A percentile compares a stretch with the other conserved stretches of the same genome.
phyloP scores from a whole-genome alignment of 352 stramenopile species.

The Globisporangium spiculum region DNA sequence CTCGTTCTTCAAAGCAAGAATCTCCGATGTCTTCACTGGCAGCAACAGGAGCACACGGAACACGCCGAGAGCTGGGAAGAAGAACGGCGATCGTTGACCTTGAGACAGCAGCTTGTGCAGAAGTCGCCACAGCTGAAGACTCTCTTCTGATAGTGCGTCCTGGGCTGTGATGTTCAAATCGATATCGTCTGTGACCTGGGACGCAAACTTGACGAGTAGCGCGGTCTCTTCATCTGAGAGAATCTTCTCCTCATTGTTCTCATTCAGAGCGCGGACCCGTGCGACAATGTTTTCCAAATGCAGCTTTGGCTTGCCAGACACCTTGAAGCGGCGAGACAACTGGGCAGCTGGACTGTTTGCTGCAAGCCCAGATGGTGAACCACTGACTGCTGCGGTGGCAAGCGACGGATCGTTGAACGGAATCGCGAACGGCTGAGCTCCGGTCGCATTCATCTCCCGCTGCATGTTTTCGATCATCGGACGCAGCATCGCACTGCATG shows the following conservation, averaged over 20 bases:
- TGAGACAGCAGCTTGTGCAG: constrained; percentile 42
- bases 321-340: constrained; percentile 48
- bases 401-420: constrained; percentile 68
- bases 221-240: constrained; percentile 32
- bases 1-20: constrained; percentile 32
- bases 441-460: constrained; percentile 59
- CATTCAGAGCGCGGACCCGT: constrained; percentile 40
- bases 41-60: constrained; percentile 62
- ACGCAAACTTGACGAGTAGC: constrained; percentile 28
- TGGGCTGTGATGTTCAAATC: constrained; percentile 7
- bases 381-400: neutral
- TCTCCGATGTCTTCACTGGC: constrained; percentile 18
- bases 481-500: constrained; percentile 64
- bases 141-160: neutral
- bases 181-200: constrained; percentile 19
- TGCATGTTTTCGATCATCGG: constrained; percentile 86
- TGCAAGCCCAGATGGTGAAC: neutral
- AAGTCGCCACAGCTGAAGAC: constrained; percentile 38
- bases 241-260: neutral
- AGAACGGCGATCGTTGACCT: constrained; percentile 30
- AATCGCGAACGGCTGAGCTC: constrained; percentile 57
- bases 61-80: constrained; percentile 57
- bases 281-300: constrained; percentile 47
- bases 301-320: constrained; percentile 48
- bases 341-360: constrained; percentile 8